Evolutionary conservation across 768 basidiomycete genomes (phyloP).

Genomic region (Scleroderma bovista): DNA sequence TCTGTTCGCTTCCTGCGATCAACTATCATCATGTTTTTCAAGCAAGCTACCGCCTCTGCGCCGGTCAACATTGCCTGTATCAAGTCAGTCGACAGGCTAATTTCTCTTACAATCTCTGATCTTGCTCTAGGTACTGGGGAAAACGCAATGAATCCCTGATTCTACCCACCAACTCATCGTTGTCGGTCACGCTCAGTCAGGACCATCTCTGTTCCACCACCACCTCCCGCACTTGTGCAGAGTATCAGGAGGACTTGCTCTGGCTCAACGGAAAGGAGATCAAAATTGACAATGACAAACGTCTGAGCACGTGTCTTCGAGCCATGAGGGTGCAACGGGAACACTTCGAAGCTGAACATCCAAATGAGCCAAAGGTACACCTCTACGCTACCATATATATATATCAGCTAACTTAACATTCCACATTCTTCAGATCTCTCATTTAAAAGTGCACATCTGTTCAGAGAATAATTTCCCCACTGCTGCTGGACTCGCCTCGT

Average conservation of each 20-base stretch:
- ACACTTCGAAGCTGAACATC: slow-evolving; percentile 65
- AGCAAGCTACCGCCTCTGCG: slow-evolving; percentile 85
- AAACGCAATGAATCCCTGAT: slow-evolving; percentile 95
- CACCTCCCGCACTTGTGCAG: slow-evolving; percentile 77
- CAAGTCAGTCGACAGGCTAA: slow-evolving; percentile 51
- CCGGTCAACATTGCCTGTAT: slow-evolving; percentile 99
- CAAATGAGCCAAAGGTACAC: slow-evolving; percentile 60
- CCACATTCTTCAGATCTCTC: slow-evolving; percentile 48
- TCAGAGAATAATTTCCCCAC: slow-evolving; percentile 99
- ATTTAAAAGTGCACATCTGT: slow-evolving; percentile 76
- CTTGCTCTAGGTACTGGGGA: slow-evolving; percentile 85
- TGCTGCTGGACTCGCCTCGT: slow-evolving; percentile 95
- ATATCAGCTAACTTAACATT: slow-evolving; percentile 12
- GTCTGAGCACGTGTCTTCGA: slow-evolving; percentile 77
- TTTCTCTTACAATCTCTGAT: slow-evolving; percentile 4
- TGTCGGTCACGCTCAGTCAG: slow-evolving; percentile 96
- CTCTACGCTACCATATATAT: background rate
- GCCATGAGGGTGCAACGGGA: slow-evolving; percentile 81
- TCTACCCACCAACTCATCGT: slow-evolving; percentile 94
- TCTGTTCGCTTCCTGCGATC: slow-evolving; percentile 1
- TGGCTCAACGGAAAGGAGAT: slow-evolving; percentile 97
- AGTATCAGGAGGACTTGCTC: slow-evolving; percentile 70
- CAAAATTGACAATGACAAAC: slow-evolving; percentile 73
- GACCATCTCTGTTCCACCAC: slow-evolving; percentile 94
- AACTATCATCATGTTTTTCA: slow-evolving; percentile 45